Base-by-base conservation (phyloP, 495 filamentous ascomycete species). In the Thermothielavioides terrestris region DNA sequence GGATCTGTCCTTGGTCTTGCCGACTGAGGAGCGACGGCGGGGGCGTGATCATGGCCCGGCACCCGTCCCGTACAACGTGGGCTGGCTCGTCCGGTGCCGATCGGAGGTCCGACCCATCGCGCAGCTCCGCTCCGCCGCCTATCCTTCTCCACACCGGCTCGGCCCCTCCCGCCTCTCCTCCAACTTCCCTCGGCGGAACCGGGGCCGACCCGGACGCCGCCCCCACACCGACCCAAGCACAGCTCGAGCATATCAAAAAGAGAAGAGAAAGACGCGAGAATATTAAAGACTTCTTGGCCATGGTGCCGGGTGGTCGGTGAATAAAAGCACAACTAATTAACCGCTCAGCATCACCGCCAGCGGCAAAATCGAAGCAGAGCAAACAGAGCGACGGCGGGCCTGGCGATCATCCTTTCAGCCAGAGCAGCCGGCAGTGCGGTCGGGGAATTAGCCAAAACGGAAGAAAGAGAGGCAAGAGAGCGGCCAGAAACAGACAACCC, bases 1-100 rank as follows among this genome's bases (percentile, higher is more conserved):
- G 60, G 34, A 72, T 61, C 41, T 72, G 69, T 30, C 65, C 62
- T 35, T 69, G 52, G 37, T 72, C 66, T 43, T 70, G 68, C 22
- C 68, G 66, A 23, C 5, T 8, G 3, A 54, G 22, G 12, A 61
- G 44, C 6, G 48, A 38, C 8, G 52, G 59, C 1, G 57, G 21
- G 5, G 62, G 54, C 14, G 54, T 60, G 39, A 59, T 57, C 31
- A 36, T 52, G 36, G 54, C 49, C 12, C 14, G 18, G 51, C 15
- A 30, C 11, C 48, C 45, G 32, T 42, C 41, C 39, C 41, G 53
- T n/a, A 51, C 39, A 22, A 30, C 27, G 35, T 54, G 43, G 18
- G 46, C 46, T 21, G 47, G 53, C 27, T 53, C 42, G 30, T 30
- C 38, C n/a, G 26, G 22, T 25, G 49, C 40, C 21, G 40, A 42